Base-by-base conservation (phyloP, 1,139 yeast genomes). In the Yamadazyma taylorii region DNA sequence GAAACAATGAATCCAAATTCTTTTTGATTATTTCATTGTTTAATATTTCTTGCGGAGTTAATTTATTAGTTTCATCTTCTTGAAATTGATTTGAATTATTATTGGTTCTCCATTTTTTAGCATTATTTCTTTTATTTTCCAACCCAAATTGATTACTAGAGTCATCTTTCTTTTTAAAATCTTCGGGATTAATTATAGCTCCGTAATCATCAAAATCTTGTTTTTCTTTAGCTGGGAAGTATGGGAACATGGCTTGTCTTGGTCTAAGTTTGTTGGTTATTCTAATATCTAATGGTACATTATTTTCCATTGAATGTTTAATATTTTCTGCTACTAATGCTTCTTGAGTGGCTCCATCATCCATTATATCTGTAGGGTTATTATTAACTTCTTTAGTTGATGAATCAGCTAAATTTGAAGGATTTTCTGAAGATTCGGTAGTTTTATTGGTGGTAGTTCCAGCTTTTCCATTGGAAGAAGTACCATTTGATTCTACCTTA, bases 161-260 rank as follows among this genome's bases (percentile, higher is more conserved):
- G 40, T 78, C 81, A 34, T 82, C 87, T 24, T 75, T 79, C 46
- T 73, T 73, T 39, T 76, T 75, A 52, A 83, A 87, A 49, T 85
- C 86, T 29, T 81, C 78, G 29, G 68, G 66, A 40, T 80, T 77
- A 24, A 86, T 78, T 1, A 81, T 63, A 41, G 79, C 83, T 17
- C 97, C 97, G 56, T 90, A 92, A 51, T 90, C 97, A 55, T 92
- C 97, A 33, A 73, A 67, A 46, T 82, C 78, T 19, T 74, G 69
- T 45, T 79, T 77, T 39, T 62, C 66, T 12, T 50, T 42, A 19
- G 71, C 69, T 2, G 76, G 73, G 49, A 71, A 81, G 41, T 52
- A 66, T 8, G 96, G 97, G 52, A 89, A 90, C 85, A 85, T 83
- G 32, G 83, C 79, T 39, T 84, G 81, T 46, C 85, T 74, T 4